Base-by-base conservation (phyloP, 257 asterid species). In the Salvia rosmarinus region DNA sequence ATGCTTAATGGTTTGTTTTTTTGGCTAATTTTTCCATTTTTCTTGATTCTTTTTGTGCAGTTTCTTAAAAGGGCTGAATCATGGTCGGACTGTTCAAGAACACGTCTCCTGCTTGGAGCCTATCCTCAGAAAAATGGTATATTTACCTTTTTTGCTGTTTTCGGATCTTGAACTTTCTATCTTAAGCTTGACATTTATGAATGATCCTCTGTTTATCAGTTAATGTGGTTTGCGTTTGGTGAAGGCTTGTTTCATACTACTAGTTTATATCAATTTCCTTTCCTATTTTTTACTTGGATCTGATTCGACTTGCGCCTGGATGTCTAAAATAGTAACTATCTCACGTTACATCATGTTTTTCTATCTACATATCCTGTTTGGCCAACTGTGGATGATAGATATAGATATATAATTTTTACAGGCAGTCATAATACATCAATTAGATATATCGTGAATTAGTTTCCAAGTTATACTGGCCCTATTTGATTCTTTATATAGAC, bases 71-170 rank as follows among this genome's bases (percentile, higher is more conserved):
- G 88, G 84, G 78, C 67, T 73, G 64, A 80, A 69, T 62, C 57
- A 70, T 74, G 81, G 70, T n/a, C 81, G 67, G 74, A 63, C 77
- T 49, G n/a, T 78, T 64, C 88, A 87, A 72, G 95, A 92, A 61
- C 57, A 78, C 63, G 77, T 59, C 4, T 61, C 74, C 21, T 64
- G 55, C 59, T 76, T 92, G 83, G 98, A 90, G 61, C 92, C 92
- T 42, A 51, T 77, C 39, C 4, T 92, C 34, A 81, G 97, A 37
- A 80, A 63, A 64, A 78, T 80, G 85, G 98, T 90, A 90, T 47
- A 3, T 19, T 47, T 23, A 11, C 12, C 9, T 11, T 55, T 43
- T 9, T 65, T 65, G 23, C 70, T 42, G 14, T 72, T 34, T 67
- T 30, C 20, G n/a, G 32, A 54, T 58, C 37, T 60, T 14, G 61